Conservation (phyloP, 805 yeast genomes). For the Saccharomycopsis sp. region DNA sequence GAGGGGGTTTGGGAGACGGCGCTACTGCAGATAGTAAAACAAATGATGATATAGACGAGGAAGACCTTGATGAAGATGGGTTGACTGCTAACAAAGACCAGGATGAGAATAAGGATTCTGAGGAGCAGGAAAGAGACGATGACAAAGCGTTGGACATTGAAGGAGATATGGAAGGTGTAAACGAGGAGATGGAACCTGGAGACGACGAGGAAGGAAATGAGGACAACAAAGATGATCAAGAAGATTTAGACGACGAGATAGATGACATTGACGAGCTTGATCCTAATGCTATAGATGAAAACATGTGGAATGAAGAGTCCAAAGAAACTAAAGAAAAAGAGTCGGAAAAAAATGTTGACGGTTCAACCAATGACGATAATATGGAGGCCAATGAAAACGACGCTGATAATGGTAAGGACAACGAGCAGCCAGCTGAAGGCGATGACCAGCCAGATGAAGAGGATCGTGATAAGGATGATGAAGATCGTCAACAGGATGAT, state of each 20-base stretch:
- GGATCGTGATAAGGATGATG: conserved; percentile 29
- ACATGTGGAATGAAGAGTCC: conserved; percentile 96
- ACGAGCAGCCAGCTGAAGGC: conserved; percentile 30
- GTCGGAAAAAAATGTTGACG: conserved; percentile 61
- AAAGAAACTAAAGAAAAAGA: conserved; percentile 76
- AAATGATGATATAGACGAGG: conserved; percentile 82
- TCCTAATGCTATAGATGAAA: conserved; percentile 92
- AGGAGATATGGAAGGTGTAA: conserved; percentile 94
- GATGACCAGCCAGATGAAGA: conserved; percentile 26
- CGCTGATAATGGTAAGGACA: conserved; percentile 35
- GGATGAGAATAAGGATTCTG: conserved; percentile 51
- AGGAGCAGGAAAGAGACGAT: conserved; percentile 52
- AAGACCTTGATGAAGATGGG: conserved; percentile 71
- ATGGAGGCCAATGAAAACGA: conserved; percentile 38
- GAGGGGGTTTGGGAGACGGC: conserved; percentile 87
- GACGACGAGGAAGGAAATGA: conserved; percentile 44
- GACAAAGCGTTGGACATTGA: conserved; percentile 91
- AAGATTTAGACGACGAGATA: conserved; percentile 77
- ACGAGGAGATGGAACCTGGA: conserved; percentile 72
- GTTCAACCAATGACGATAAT: conserved; percentile 48
- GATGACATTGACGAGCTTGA: conserved; percentile 86
- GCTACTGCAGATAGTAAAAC: conserved; percentile 70
- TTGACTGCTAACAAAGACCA: conserved; percentile 49
- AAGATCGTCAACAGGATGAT: conserved; percentile 30
- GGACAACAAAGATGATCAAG: conserved; percentile 48